Evolutionary conservation across 176 grass and related monocot species (phyloP), one percentile per base, ranked within the genome.

Genomic region (Saccharum spontaneum): DNA sequence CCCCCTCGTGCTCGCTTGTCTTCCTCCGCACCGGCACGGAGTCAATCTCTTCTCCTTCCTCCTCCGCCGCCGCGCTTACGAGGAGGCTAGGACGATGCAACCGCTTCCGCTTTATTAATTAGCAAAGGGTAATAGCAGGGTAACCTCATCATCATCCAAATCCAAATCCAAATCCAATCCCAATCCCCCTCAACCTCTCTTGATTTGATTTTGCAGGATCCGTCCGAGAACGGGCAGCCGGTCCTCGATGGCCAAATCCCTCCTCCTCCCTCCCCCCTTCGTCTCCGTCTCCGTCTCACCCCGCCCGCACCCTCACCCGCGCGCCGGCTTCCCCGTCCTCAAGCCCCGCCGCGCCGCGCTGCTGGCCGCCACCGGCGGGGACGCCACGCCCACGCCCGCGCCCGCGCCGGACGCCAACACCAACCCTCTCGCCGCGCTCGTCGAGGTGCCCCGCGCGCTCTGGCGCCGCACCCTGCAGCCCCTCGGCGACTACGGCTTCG

Each of bases 401-500:
- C 30, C 34, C 34, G 18, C 71, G 2, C 68, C 45, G 2, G 66
- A 64, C 0, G 71, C 50, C 18, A 4, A 2, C 82, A 63, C 41
- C 83, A 87, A 15, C 71, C 15, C 82, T 36, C 46, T 97, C 22
- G 41, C 88, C 1, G 46, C 46, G 46, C 82, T 92, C 28, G 4
- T 83, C 16, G 85, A 93, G 13, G 78, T 64, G 26, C 91, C 91
- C 31, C 80, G 72, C 36, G 49, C 88, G 30, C 41, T 99, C 24
- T 93, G 93, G 91, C 84, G 71, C 67, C 88, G 82, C 80, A 97
- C 97, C 36, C 69, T 99, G 44, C 91, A 92, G 55, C 97, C 94
- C 15, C 88, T 97, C 1, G 86, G 97, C 6, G 97, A 99, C 69
- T 97, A 86, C 48, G 97, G 97, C 22, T 99, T 97, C 50, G 97